These are phyloP conservation scores for Quercus ilex DNA, from an alignment of 306 rosid genomes.

Conservation along the genomic window DNA sequence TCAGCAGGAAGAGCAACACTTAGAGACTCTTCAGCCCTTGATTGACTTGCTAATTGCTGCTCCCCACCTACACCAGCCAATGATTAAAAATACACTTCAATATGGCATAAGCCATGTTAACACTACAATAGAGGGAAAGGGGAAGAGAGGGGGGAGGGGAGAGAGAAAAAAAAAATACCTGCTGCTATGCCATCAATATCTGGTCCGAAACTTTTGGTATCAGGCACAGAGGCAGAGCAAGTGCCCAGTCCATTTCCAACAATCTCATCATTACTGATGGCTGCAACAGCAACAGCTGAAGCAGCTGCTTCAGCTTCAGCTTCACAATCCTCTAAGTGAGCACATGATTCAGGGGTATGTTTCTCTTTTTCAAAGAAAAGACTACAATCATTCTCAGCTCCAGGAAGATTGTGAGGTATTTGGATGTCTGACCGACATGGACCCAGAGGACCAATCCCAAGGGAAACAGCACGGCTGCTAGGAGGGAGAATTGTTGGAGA, in stretches of 20 bases:
- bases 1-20: constrained; percentile 91
- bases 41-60: constrained; percentile 54
- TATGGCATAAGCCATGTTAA: not conserved
- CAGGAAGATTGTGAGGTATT: constrained; percentile 55
- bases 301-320: constrained; percentile 96
- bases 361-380: constrained; percentile 75
- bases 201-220: constrained; percentile 53
- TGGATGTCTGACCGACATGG: constrained; percentile 62
- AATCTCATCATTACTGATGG: constrained; percentile 80
- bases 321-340: constrained; percentile 74
- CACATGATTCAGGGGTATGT: constrained; percentile 48
- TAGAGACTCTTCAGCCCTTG: constrained; percentile 81
- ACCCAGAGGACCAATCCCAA: constrained; percentile 67
- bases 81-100: constrained; percentile 8
- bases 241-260: constrained; percentile 59
- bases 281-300: constrained; percentile 97
- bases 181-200: constrained; percentile 57
- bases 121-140: not conserved
- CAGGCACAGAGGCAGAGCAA: constrained; percentile 57
- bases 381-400: constrained; percentile 59
- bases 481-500: constrained; percentile 87
- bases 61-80: constrained; percentile 58
- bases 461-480: constrained; percentile 49
- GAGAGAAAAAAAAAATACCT: constrained; percentile 27
- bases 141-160: not conserved